phyloP scores from a whole-genome alignment of 192 early-diverging fungal species.

The Coemansia sp. region DNA sequence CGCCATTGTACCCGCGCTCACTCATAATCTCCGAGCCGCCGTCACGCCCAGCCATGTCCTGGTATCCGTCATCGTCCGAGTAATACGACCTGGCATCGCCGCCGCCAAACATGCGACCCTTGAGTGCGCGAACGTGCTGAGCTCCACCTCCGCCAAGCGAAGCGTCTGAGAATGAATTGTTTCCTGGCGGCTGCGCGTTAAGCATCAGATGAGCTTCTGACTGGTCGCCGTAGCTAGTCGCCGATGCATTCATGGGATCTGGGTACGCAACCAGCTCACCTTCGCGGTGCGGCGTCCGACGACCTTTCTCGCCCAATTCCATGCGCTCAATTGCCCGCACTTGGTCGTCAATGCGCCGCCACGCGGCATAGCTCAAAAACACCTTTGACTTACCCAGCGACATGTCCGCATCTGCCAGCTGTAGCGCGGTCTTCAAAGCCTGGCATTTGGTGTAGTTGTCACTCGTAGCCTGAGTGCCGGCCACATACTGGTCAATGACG shows the following conservation, averaged over 20 bases:
- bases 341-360: slow-evolving; percentile 79
- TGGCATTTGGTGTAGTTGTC: slow-evolving; percentile 25
- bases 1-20: slow-evolving; percentile 34
- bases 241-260: slow-evolving; percentile 23
- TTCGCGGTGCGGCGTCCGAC: slow-evolving; percentile 22
- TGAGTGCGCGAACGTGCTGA: slow-evolving; percentile 49
- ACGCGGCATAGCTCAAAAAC: slow-evolving; percentile 71
- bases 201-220: slow-evolving; percentile 51
- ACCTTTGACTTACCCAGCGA: slow-evolving; percentile 59
- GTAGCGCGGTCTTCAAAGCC: slow-evolving; percentile 45
- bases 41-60: slow-evolving; percentile 45
- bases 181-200: slow-evolving; percentile 45
- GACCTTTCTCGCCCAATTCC: slow-evolving; percentile 57
- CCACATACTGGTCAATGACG: slow-evolving; percentile 49
- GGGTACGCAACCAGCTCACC: slow-evolving; percentile 41
- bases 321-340: slow-evolving; percentile 60
- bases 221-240: slow-evolving; percentile 48
- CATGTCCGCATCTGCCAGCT: slow-evolving; percentile 53
- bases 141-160: slow-evolving; percentile 24
- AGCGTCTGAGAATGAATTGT: slow-evolving; percentile 34
- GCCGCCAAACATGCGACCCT: slow-evolving; percentile 48
- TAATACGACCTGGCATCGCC: slow-evolving; percentile 60
- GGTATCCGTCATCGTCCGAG: slow-evolving; percentile 64
- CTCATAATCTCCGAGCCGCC: slow-evolving; percentile 43
- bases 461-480: slow-evolving; percentile 11